Percentiles rank a stretch among this genome's conserved stretches.
These are phyloP conservation scores for Thelonectria rubi DNA, from an alignment of 2,329 filamentous ascomycete genomes.

Conservation along the genomic window DNA sequence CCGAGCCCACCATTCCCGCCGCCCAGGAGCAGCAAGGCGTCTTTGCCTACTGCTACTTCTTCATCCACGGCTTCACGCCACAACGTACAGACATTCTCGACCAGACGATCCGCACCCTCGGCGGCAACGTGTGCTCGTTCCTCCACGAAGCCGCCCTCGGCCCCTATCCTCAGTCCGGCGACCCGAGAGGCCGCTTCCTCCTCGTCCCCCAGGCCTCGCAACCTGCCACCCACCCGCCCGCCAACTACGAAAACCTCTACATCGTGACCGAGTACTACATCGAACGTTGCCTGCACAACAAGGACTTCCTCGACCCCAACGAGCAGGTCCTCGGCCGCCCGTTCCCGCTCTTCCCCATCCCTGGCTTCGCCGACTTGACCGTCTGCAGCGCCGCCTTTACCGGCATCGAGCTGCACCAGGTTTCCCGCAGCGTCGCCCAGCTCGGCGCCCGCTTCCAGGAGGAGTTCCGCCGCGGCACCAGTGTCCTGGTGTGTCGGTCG, in stretches of 20 bases:
- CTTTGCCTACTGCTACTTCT: constrained; percentile 66
- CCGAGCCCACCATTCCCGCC: constrained; percentile 21
- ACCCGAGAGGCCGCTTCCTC: constrained; percentile 56
- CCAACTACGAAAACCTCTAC: constrained; percentile 51
- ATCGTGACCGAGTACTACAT: constrained; percentile 92
- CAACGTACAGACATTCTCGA: constrained; percentile 60
- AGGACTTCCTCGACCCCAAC: constrained; percentile 73
- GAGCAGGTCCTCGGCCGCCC: constrained; percentile 80
- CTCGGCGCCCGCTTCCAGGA: constrained; percentile 86
- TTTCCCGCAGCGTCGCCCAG: constrained; percentile 78
- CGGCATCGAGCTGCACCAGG: constrained; percentile 85
- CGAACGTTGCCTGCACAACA: constrained; percentile 85
- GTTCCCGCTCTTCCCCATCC: constrained; percentile 74
- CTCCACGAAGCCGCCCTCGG: constrained; percentile 52
- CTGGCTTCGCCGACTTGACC: constrained; percentile 73
- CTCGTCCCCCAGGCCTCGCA: constrained; percentile 64
- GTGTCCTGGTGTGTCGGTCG: constrained; percentile 78
- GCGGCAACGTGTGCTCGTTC: constrained; percentile 55
- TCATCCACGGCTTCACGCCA: constrained; percentile 66
- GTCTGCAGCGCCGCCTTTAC: constrained; percentile 86
- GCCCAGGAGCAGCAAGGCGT: constrained; percentile 49
- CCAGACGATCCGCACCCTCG: constrained; percentile 58
- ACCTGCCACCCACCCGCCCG: constrained; percentile 54
- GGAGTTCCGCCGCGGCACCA: constrained; percentile 74
- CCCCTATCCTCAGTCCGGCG: constrained; percentile 35